phyloP scores from a whole-genome alignment of 129 eudicot species.

The Lactuca sativa region DNA sequence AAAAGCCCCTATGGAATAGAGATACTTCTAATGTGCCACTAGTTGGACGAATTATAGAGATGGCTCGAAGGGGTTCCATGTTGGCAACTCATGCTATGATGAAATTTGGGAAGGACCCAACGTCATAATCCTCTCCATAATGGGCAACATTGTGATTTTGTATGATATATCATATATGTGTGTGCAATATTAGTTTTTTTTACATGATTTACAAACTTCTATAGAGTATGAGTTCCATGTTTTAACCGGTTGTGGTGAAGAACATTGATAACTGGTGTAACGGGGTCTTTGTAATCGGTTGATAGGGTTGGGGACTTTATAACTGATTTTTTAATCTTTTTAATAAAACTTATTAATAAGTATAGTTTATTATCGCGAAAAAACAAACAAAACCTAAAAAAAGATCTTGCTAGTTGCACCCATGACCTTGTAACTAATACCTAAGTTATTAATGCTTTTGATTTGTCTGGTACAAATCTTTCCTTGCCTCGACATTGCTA shows the following conservation, averaged over 20 bases:
- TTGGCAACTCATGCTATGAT: slow-evolving; percentile 75
- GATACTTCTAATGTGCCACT: slow-evolving; percentile 58
- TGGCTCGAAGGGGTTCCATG: slow-evolving; percentile 67
- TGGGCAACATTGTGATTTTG: slow-evolving; percentile 12
- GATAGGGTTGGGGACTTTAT: too few species aligned
- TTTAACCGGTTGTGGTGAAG: too few species aligned
- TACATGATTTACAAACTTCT: slow-evolving; percentile 1
- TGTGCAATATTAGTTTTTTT: neutral
- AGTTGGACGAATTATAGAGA: slow-evolving; percentile 54
- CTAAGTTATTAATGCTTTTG: neutral
- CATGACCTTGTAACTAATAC: neutral
- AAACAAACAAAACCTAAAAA: too few species aligned
- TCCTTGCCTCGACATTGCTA: neutral
- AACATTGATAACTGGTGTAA: too few species aligned
- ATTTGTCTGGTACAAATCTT: neutral
- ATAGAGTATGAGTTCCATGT: neutral
- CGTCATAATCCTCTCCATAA: slow-evolving; percentile 12
- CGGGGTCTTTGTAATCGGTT: too few species aligned
- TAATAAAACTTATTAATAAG: too few species aligned
- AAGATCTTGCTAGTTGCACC: neutral
- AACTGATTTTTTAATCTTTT: too few species aligned
- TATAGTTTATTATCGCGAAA: too few species aligned
- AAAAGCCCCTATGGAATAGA: slow-evolving; percentile 66
- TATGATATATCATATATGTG: slow-evolving; percentile 6
- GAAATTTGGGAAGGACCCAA: slow-evolving; percentile 85